Evolutionary conservation across 192 early-diverging fungal genomes (phyloP), one percentile per base, ranked within the genome.

Genomic region (Entophlyctis luteolus): DNA sequence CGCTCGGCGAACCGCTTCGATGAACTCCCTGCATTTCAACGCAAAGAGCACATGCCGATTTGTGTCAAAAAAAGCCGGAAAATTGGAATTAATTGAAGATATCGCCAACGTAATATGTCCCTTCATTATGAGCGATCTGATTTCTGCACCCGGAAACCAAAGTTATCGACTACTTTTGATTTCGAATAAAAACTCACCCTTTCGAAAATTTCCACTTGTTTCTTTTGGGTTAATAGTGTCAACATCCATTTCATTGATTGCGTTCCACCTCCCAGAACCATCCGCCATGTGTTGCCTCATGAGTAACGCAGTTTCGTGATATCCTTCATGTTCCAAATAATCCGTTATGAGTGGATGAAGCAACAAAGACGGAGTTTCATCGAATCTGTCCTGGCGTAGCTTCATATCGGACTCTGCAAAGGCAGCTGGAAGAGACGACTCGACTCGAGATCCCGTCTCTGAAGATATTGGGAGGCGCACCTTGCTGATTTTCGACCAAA

Each of bases 241-340:
- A 22, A 65, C 20, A 42, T 67, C 10, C 20, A 59, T 67, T 52
- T 57, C 35, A 29, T 69, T 73, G 45, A 71, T 68, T 45, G 59
- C 35, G 56, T 49, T 29, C 55, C 32, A 67, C 79, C 60, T 62
- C 28, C 50, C 46, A 48, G 48, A 35, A 73, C 46, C 18, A 75
- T 68, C 2, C 69, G 59, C 3, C 38, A 34, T 48, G 76, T 70
- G 6, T 48, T 65, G 36, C 12, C 55, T 55, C 54, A 98, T 84
- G 0, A 83, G 84, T 18, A 84, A 78, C 0, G 94, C 92, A 18
- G 90, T 91, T 34, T 86, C 84, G 23, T 78, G 81, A 65, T 87
- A 91, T 45, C 94, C 94, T 62, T 86, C 88, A 58, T 96, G 91
- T 54, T 93, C 68, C 59, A 98, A 75, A 59, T 96, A 92, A 23